These are phyloP conservation scores for Clavispora fructus DNA, from an alignment of 805 yeast genomes.

Conservation along the genomic window DNA sequence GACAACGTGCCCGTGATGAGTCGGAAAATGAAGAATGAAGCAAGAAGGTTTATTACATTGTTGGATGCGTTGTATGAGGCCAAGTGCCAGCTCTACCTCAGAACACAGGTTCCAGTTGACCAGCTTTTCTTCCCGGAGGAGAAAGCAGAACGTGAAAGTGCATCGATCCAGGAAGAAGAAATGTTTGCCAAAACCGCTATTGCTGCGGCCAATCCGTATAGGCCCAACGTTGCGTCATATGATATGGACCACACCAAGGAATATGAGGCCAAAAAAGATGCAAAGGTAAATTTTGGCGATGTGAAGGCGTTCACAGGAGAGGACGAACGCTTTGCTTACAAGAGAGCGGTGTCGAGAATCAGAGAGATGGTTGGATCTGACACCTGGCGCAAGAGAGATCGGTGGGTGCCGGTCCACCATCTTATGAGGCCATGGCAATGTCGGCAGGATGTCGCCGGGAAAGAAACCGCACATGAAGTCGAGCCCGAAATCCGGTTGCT, in stretches of 20 bases:
- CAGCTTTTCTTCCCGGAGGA: constrained; percentile 57
- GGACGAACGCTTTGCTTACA: constrained; percentile 70
- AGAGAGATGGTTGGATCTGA: constrained; percentile 52
- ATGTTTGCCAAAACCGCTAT: constrained; percentile 62
- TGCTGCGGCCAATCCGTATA: constrained; percentile 56
- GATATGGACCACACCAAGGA: constrained; percentile 39
- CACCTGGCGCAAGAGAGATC: constrained; percentile 42
- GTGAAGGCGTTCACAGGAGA: constrained; percentile 64
- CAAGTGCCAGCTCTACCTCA: constrained; percentile 52
- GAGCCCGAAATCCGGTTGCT: neutral
- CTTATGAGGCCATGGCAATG: constrained; percentile 57
- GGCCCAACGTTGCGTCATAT: constrained; percentile 66
- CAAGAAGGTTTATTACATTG: constrained; percentile 60
- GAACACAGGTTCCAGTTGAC: constrained; percentile 46
- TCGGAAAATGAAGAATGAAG: constrained; percentile 57
- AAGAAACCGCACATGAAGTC: neutral
- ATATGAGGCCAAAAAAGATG: constrained; percentile 4
- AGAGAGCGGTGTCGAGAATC: constrained; percentile 63
- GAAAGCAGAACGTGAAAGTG: constrained; percentile 19
- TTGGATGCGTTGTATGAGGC: constrained; percentile 68
- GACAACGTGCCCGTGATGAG: constrained; percentile 60
- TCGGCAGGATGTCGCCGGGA: neutral
- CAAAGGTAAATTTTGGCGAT: constrained; percentile 35
- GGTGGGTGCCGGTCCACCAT: constrained; percentile 53
- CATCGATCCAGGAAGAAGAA: constrained; percentile 54